Evolutionary conservation across 768 basidiomycete genomes (phyloP), one percentile per base, ranked within the genome.

Genomic region (Paxillus involutus): DNA sequence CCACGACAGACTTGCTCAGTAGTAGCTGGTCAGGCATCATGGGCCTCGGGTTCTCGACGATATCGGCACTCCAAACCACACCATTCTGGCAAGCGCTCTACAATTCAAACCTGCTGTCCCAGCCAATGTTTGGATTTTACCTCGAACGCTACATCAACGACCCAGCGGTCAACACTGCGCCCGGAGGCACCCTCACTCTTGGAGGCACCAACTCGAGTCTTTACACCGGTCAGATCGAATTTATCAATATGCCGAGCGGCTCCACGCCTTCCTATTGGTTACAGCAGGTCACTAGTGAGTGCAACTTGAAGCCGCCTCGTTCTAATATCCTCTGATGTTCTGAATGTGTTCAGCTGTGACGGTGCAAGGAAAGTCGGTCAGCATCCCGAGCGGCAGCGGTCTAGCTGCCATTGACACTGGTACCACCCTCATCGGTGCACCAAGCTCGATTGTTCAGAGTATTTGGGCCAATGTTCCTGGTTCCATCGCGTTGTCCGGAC

Each of bases 321-420:
- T 37, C 36, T 1, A 55, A 41, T 7, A 0, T 17, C 13, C 49
- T 4, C 21, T 37, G 26, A 41, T 53, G 44, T 29, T 47, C 44
- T 44, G 12, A 30, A 24, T 59, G 29, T 44, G 29, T 44, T 6
- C 37, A 90, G 89, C 64, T 24, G 52, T 91, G 4, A 85, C 81
- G 2, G 81, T 91, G 5, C 78, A 86, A 57, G 84, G 85, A 3
- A 71, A 77, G 1, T 52, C 67, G 0, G 66, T 89, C 13, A 46
- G 66, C 0, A 63, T 88, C 12, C 53, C 80, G 1, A 69, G 75
- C 1, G 80, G 78, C 24, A 49, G 59, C 29, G 49, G 70, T 0
- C 65, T 86, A 10, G 80, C 88, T 14, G 94, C 94, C 9, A 97
- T 98, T 54, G 96, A 98, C 65, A 97, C 94, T 1, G 95, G 94